phyloP scores from a whole-genome alignment of 2,329 filamentous ascomycete species.

The Fusarium sp. region DNA sequence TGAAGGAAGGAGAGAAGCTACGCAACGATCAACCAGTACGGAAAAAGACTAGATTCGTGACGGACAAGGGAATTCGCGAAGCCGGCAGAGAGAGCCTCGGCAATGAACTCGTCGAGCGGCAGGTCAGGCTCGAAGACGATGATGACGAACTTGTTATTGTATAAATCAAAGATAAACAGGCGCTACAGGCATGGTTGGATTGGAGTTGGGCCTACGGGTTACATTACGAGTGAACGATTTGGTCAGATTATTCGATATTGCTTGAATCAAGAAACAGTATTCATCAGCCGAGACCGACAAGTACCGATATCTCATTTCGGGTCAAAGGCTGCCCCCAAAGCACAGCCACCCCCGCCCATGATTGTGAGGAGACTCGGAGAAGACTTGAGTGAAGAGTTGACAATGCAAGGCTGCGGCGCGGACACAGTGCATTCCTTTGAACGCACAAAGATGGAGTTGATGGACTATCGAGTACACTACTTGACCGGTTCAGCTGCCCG shows the following conservation, averaged over 20 bases:
- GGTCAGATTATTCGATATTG: conserved; percentile 35
- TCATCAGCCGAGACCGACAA: neutral
- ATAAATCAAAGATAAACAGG: conserved; percentile 38
- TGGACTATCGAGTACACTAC: neutral
- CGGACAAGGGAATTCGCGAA: conserved; percentile 80
- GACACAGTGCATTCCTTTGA: neutral
- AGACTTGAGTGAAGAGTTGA: neutral
- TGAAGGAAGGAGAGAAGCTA: conserved; percentile 71
- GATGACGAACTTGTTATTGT: conserved; percentile 66
- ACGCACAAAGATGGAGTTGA: neutral
- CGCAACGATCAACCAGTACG: conserved; percentile 60
- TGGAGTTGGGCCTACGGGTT: conserved; percentile 42
- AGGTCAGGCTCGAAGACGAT: conserved; percentile 56
- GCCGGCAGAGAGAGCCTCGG: conserved; percentile 81
- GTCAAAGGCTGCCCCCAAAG: neutral
- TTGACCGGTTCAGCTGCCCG: neutral
- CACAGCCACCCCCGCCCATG: conserved; percentile 2
- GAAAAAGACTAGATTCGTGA: conserved; percentile 85
- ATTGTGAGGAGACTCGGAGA: neutral
- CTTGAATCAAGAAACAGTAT: conserved; percentile 22
- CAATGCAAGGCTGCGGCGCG: conserved; percentile 6
- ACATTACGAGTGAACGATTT: conserved; percentile 44
- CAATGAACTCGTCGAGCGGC: conserved; percentile 55
- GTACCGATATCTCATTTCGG: neutral
- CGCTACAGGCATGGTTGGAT: conserved; percentile 25